These are phyloP conservation scores for Triglochin maritima DNA, from an alignment of 106 monocot species.

Conservation along the genomic window DNA sequence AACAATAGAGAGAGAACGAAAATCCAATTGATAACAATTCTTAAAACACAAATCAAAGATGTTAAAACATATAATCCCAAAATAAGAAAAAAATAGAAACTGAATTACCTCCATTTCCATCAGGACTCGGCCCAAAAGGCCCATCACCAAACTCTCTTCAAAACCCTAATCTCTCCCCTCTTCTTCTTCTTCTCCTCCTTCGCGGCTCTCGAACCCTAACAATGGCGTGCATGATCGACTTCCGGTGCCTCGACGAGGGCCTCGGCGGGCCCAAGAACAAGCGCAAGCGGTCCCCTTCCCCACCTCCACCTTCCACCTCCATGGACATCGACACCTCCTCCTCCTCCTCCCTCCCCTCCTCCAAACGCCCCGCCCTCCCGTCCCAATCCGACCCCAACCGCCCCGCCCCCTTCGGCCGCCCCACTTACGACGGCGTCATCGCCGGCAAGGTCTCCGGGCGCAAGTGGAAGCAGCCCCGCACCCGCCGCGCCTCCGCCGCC, in stretches of 20 bases:
- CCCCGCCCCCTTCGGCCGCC: conserved; percentile 44
- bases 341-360: conserved; percentile 16
- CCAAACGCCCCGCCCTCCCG: conserved; percentile 65
- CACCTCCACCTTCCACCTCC: conserved; percentile 11
- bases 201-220: neutral
- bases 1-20: no score
- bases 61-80: no score
- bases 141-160: neutral
- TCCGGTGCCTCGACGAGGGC: conserved; percentile 86
- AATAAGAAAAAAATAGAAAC: no score
- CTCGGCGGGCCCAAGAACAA: conserved; percentile 75
- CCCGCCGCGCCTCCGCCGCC: conserved; percentile 55
- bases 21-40: no score
- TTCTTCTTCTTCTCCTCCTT: neutral
- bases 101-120: no score
- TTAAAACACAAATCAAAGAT: no score
- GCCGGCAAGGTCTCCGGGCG: conserved; percentile 79
- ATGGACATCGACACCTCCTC: conserved; percentile 35
- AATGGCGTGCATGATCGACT: conserved; percentile 87
- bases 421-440: conserved; percentile 82
- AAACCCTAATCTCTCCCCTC: neutral
- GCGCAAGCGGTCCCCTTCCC: conserved; percentile 34
- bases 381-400: conserved; percentile 51
- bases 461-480: conserved; percentile 81
- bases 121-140: no score